Base-by-base conservation (phyloP, 2,329 filamentous ascomycete species). In the Arthrobotrys megalospora region DNA sequence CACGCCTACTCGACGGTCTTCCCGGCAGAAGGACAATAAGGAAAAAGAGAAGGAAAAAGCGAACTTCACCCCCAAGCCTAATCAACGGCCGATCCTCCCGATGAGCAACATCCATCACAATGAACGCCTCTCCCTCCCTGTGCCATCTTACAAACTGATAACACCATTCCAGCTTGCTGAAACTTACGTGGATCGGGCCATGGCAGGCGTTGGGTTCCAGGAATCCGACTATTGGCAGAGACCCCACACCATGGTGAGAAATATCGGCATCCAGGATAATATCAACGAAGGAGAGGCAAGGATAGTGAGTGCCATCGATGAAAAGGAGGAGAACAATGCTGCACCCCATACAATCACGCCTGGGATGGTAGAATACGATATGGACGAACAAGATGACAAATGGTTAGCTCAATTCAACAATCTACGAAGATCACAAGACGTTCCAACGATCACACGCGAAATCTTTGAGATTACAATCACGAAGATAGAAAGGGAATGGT, bases 401-500 rank as follows among this genome's bases (percentile, higher is more conserved):
- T 99, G 96, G 96, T 87, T 99, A 28, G 92, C 96, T 81, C 89
- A 90, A 45, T 90, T 95, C 83, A 99, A 99, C 82, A 85, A 87
- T 11, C 90, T 92, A 82, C 90, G 96, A 73, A 92, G 91, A 83
- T 88, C 89, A 24, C 89, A 92, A 80, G 90, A 91, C 53, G 89
- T 93, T 21, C 93, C 96, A 81, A 88, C 90, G 1, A 96, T 99
- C 82, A 96, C 94, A 60, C 93, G 94, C 19, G 94, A 97, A 80
- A 90, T 97, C 63, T 97, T 99, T 82, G 96, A 99, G 84, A 96
- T 98, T 79, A 96, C 94, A 14, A 96, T 99, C 85, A 99, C 96
- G 8, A 97, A 97, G 84, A 97, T 99, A 76, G 96, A 99, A 84
- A 97, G 97, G 85, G 95, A 98, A 84, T 99, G 96, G 93, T 93